Evolutionary conservation across 2,329 filamentous ascomycete genomes (phyloP), one percentile per base, ranked within the genome.

Genomic region (Penicillium aurantiogriseum): DNA sequence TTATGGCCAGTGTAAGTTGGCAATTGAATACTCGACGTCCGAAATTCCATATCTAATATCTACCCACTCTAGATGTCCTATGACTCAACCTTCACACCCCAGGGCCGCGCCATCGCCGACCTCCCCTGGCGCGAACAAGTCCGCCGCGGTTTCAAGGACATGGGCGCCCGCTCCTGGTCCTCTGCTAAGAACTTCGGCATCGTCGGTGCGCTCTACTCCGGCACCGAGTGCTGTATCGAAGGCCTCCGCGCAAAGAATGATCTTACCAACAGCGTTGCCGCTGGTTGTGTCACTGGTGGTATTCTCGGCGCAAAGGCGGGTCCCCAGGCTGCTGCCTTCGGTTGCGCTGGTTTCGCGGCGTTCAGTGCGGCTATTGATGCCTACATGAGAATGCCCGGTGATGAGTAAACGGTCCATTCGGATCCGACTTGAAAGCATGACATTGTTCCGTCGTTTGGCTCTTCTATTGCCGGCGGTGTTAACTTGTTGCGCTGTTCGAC

Each of bases 141-240:
- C 53, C 86, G 85, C 61, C 78, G 84, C 69, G 94, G 94, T 52
- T 91, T 99, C 80, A 92, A 90, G 75, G 94, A 99, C 76, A 97
- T 99, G 92, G 94, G 94, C 64, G 77, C 83, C 62, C 86, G 91
- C 13, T 93, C 91, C 5, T 90, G 83, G 76, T 88, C 87, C 61
- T 91, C 88, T 47, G 94, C 92, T 54, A 94, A 92, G 79, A 97
- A 95, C 80, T 99, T 99, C 72, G 93, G 91, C 61, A 89, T 92
- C 67, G 91, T 99, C 49, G 94, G 94, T 67, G 89, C 91, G 2
- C 83, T 97, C 21, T 99, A 95, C 79, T 85, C 87, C 17, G 93
- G 93, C 40, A 96, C 94, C 52, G 94, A 99, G 78, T 99, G 94
- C 79, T 92, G 90, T 63, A 92, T 99, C 70, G 94, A 99, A 76